Evolutionary conservation across 306 rosid species (phyloP).

Genomic region (Prinsepia uniflora): DNA sequence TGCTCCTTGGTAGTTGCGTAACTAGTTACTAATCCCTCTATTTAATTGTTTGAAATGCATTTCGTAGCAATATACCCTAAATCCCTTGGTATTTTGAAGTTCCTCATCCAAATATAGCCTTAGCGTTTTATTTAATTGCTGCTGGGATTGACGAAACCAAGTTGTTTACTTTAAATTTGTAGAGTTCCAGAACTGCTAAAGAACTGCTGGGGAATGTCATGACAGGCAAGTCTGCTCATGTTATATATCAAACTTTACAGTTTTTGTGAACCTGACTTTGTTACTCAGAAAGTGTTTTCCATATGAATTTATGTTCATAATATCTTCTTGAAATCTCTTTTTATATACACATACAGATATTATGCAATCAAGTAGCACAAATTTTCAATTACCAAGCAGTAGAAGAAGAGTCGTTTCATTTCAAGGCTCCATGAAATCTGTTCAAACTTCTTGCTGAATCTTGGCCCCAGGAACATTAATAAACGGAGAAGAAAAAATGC

Average conservation of each 20-base stretch:
- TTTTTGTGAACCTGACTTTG: neutral
- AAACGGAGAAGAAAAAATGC: conserved; percentile 27
- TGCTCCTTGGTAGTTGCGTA: too few species aligned
- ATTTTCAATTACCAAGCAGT: conserved; percentile 32
- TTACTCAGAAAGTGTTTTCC: neutral
- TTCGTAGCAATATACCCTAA: too few species aligned
- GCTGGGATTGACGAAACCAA: neutral
- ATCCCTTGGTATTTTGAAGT: too few species aligned
- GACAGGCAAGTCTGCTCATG: conserved; percentile 46
- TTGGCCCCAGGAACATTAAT: conserved; percentile 46
- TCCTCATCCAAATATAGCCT: too few species aligned
- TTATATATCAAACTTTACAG: neutral
- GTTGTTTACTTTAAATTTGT: conserved; percentile 18
- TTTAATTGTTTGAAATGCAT: too few species aligned
- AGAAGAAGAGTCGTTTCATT: conserved; percentile 38
- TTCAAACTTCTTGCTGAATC: conserved; percentile 49
- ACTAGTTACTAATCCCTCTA: too few species aligned
- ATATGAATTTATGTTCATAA: neutral
- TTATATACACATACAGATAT: conserved; percentile 27
- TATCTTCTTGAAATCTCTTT: neutral
- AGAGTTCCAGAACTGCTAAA: conserved; percentile 41
- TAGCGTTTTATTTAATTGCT: neutral
- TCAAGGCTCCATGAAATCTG: conserved; percentile 35
- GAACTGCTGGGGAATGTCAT: conserved; percentile 32
- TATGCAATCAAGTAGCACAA: conserved; percentile 28